Evolutionary conservation across 176 grass and related monocot genomes (phyloP).

Genomic region (Oryza meyeriana): DNA sequence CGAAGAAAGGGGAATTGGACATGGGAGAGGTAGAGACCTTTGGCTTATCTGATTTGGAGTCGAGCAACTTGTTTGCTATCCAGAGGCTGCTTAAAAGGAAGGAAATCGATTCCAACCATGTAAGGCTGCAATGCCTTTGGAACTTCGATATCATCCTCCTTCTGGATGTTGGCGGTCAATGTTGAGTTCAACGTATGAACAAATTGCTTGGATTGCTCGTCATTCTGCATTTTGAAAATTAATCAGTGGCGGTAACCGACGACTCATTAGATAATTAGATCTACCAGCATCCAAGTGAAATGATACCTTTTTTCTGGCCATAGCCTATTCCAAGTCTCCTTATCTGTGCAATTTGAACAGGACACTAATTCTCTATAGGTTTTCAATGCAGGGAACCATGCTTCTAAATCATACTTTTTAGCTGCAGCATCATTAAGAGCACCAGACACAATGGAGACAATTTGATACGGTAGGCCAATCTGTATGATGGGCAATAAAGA

Average conservation of each 20-base stretch:
- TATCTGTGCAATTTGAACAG: constrained; percentile 94
- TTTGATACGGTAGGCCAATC: constrained; percentile 78
- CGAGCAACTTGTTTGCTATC: constrained; percentile 40
- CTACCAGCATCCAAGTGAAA: too few species aligned
- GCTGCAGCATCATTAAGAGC: constrained; percentile 90
- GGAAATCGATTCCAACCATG: constrained; percentile 66
- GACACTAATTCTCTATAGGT: constrained; percentile 84
- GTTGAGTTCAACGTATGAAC: constrained; percentile 93
- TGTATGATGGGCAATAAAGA: constrained; percentile 34
- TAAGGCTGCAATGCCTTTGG: constrained; percentile 62
- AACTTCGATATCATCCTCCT: constrained; percentile 63
- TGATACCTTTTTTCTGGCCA: constrained; percentile 71
- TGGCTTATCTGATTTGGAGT: too few species aligned
- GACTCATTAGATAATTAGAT: too few species aligned
- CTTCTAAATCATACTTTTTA: constrained; percentile 95
- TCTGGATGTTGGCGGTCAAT: constrained; percentile 80
- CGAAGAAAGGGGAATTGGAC: too few species aligned
- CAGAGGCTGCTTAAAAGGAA: constrained; percentile 64
- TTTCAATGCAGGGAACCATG: constrained; percentile 92
- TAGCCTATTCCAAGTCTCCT: constrained; percentile 81
- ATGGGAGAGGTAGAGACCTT: too few species aligned
- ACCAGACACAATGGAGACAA: constrained; percentile 85
- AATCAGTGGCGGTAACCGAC: too few species aligned
- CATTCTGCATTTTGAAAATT: constrained; percentile 64
- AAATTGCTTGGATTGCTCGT: constrained; percentile 78